Base-by-base conservation (phyloP, 148 eudicot species). In the Linanthus parryae region DNA sequence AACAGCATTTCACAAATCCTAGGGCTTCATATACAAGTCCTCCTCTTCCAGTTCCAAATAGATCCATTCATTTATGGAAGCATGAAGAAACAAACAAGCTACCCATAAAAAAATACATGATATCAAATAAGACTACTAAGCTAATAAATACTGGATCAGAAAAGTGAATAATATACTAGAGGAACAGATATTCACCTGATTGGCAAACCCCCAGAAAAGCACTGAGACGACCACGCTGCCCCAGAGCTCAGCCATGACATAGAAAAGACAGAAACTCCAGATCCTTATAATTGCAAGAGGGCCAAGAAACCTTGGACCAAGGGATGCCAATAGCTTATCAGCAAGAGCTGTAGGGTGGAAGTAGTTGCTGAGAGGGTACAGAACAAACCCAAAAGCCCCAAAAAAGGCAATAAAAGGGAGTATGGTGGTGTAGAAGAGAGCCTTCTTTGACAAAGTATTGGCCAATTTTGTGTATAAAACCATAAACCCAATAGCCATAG, bases 161-260 rank as follows among this genome's bases (percentile, higher is more conserved):
- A 39, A 54, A 16, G 14, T 42, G 10, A 59, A 11, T 7, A 45
- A n/a, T 2, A 1, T 23, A 15, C 2, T 5, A 14, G 2, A 40
- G 7, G 15, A 16, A 8, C 8, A 42, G 33, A 50, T n/a, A 21
- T n/a, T 61, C 42, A 94, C 99, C 99, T 94, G 99, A 80, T 94
- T 94, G 44, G 99, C 99, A 70, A 94, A 84, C 2, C 99, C 99
- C 99, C 99, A 94, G 63, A 94, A 88, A 62, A 94, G 88, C 43
- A 94, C 99, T 12, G 99, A 94, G 58, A 94, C 52, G 20, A 94
- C 99, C 23, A 94, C 99, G 74, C 99, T 94, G 0, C 99, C 99
- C 99, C 99, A 94, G 59, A 94, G 95, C 76, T 94, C 99, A 74
- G 99, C 99, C 99, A 94, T 94, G 54, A 94, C 99, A 88, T 94